Base-by-base conservation (phyloP, 768 basidiomycete species). In the Cystofilobasidium macerans region DNA sequence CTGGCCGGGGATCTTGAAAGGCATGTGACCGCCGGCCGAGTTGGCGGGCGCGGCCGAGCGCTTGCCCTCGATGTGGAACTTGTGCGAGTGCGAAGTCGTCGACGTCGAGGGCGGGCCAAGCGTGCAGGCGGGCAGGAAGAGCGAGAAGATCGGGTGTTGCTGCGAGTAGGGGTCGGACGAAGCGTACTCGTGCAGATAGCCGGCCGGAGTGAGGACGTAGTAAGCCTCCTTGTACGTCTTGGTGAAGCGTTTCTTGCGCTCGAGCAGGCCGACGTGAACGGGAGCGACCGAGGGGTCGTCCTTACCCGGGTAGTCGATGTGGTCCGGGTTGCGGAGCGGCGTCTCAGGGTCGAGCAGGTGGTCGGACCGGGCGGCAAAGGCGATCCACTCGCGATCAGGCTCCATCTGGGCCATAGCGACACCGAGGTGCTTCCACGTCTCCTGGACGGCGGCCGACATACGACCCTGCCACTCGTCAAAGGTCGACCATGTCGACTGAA, bases 311-410 rank as follows among this genome's bases (percentile, higher is more conserved):
- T 95, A 98, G 58, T 81, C 79, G 72, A 98, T 86, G 42, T 81
- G 59, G 69, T 77, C 76, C 32, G 76, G 76, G 73, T 76, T 76
- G 66, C 75, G 70, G 20, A 98, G 80, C 2, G 94, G 94, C 0
- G 94, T 99, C 72, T 98, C 93, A 0, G 94, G 94, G 76, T 99
- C 91, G 58, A 99, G 82, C 20, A 99, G 83, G 76, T 98, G 94
- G 74, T 98, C 94, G 22, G 85, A 85, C 30, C 94, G 82, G 0
- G 91, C 91, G 1, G 89, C 86, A 76, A 99, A 98, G 8, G 88
- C 82, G 69, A 98, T 88, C 94, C 94, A 99, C 75, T 99, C 95
- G 62, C 85, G 79, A 71, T 93, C 90, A 0, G 92, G 86, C 26
- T 86, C 83, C 40, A 97, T 81, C 11, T 85, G 80, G 33, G 84